Evolutionary conservation across 768 basidiomycete species (phyloP), one percentile per base, ranked within the genome.

Genomic region (Agaricus blazei): DNA sequence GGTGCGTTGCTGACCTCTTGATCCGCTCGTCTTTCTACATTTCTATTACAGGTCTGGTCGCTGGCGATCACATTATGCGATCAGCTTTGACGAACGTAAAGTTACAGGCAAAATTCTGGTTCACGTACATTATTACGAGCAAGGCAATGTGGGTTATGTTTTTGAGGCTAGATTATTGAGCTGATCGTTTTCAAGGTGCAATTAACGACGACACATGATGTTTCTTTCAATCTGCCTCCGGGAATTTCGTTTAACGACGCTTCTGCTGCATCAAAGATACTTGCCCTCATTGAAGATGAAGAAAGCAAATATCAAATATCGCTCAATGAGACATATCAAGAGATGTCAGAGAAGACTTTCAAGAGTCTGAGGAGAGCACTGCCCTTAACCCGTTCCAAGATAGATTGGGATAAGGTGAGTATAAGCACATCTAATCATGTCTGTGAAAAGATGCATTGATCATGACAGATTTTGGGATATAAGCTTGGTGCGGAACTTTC

Each of bases 71-170:
- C 80, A 87, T 60, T 98, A 97, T 67, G 67, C 73, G 8, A 75
- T 97, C 48, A 84, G 96, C 66, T 68, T 90, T 38, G 79, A 76
- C 15, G 74, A 79, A 40, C 79, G 80, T 51, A 77, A 70, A 56
- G 75, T 97, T 4, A 68, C 71, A n/a, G 94, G 93, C 0, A 81
- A 75, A 62, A 82, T 97, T 14, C 74, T 87, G 7, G 80, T 90
- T 43, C 90, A 93, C 63, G 87, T 98, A 11, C 97, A 99, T 68
- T 98, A 98, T 65, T 98, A 95, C 65, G 97, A 99, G 68, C 93
- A 97, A 66, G 96, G 96, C 61, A 96, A 95, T 67, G 93, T 95
- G 53, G 49, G 84, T 62, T 4, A 27, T 36, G 9, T 41, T 28
- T 14, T 3, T 37, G 6, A 15, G 9, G 9, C 11, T 31, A 36